Base-by-base conservation (phyloP, 352 stramenopile genomes). In the Stephanocyclus meneghinianus region DNA sequence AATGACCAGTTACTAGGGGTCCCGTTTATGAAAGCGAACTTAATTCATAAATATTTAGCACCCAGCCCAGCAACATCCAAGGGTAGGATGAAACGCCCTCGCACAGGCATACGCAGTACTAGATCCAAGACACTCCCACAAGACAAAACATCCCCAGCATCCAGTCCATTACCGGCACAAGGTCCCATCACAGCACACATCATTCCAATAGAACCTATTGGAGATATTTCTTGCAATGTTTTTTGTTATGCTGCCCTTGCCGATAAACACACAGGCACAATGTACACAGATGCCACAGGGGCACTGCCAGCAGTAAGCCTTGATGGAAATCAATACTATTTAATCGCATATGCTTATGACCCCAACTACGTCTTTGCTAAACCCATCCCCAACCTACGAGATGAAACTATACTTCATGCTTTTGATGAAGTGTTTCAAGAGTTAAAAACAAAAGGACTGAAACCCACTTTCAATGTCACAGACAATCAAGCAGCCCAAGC, bases 391-490 rank as follows among this genome's bases (percentile, higher is more conserved):
- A 59, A 59, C 21, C 9, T n/a, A 18, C 5, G 21, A 18, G 18
- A 59, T 30, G 50, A 59, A 18, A 59, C 13, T n/a, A 59, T 59
- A 26, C 13, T 59, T 26, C 8, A 8, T 26, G 8, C n/a, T 53
- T 69, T 80, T 26, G 44, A 74, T 10, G 18, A 73, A 42, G 50
- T 78, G 0, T 78, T 73, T 30, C 15, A 63, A 2, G 1, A 78
- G n/a, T 21, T 78, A 0, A 45, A 44, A 11, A 1, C 42, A 2
- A 66, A 67, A 32, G 71, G 71, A 9, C 63, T 64, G 18, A 72
- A 65, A 16, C 50, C 71, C 47, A 40, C 7, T n/a, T 78, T 78
- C n/a, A 78, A 78, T 66, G 71, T 78, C 0, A 73, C 71, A 0
- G 71, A 78, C 16, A 78, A 78, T 18, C 60, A 78, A 45, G 71